phyloP scores from a whole-genome alignment of 2,329 filamentous ascomycete genomes.

The Trichophyton verrucosum region DNA sequence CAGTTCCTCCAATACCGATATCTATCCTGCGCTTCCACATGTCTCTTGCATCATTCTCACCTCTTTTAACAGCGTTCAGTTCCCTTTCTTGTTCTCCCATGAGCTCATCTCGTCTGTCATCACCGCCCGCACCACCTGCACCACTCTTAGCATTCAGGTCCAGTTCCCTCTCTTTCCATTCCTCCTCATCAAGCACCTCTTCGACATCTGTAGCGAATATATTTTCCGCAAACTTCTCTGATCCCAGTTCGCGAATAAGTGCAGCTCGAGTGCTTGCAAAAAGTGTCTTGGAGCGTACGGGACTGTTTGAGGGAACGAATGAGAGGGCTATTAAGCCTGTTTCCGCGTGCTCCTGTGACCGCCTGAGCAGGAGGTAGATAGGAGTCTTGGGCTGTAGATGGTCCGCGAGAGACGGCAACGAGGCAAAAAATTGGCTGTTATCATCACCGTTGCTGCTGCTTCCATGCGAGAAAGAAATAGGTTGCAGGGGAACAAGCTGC shows the following conservation, averaged over 20 bases:
- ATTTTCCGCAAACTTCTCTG: slow-evolving; percentile 47
- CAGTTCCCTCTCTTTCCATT: slow-evolving; percentile 42
- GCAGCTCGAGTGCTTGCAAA: slow-evolving; percentile 53
- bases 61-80: slow-evolving; percentile 45
- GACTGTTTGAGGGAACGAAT: slow-evolving; percentile 51
- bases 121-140: slow-evolving; percentile 13
- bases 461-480: slow-evolving; percentile 29
- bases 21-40: slow-evolving; percentile 39
- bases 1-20: slow-evolving; percentile 34
- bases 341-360: slow-evolving; percentile 18
- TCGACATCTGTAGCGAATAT: slow-evolving; percentile 48
- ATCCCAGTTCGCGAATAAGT: slow-evolving; percentile 47
- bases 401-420: slow-evolving; percentile 37
- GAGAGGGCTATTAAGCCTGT: slow-evolving; percentile 43
- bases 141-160: slow-evolving; percentile 24
- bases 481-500: slow-evolving; percentile 29
- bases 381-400: slow-evolving; percentile 45
- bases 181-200: slow-evolving; percentile 43
- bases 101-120: slow-evolving; percentile 35
- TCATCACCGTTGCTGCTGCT: slow-evolving; percentile 3
- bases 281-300: slow-evolving; percentile 53
- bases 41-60: slow-evolving; percentile 45
- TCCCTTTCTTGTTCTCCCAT: slow-evolving; percentile 50
- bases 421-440: slow-evolving; percentile 38
- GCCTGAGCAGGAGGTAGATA: slow-evolving; percentile 50